Percentiles rank a stretch among this genome's conserved stretches.
Evolutionary conservation across 352 stramenopile genomes (phyloP).

Genomic region (Phytophthora fragariaefolia): DNA sequence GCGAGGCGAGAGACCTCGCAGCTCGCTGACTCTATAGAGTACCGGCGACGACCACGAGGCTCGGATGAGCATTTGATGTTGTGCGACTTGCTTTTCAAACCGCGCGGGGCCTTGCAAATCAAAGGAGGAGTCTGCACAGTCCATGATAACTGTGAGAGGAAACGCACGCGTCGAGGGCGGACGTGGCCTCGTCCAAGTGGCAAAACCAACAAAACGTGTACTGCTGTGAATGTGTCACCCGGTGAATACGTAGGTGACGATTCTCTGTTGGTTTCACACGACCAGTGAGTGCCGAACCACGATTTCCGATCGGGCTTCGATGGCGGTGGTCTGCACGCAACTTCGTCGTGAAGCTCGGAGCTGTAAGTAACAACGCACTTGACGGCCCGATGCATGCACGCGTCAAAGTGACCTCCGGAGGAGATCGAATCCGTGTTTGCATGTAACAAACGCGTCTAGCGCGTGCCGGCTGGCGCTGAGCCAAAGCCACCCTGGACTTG

Average conservation of each 20-base stretch:
- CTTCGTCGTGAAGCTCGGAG: neutral
- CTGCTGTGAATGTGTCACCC: no score
- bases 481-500: no score
- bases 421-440: slow-evolving; percentile 22
- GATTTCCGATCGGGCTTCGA: neutral
- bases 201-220: no score
- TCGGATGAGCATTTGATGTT: neutral
- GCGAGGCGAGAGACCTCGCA: neutral
- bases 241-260: no score
- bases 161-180: no score
- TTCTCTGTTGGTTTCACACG: neutral
- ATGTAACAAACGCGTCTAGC: no score
- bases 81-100: neutral
- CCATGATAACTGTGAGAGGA: no score
- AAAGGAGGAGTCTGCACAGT: no score
- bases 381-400: slow-evolving; percentile 3
- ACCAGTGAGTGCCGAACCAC: neutral
- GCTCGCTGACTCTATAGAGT: neutral
- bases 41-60: neutral
- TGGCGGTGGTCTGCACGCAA: neutral
- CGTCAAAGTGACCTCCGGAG: no score
- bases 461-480: no score
- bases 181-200: no score
- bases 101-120: no score
- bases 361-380: neutral